phyloP scores from a whole-genome alignment of 2,329 filamentous ascomycete species.

The Pseudocercospora ulei region DNA sequence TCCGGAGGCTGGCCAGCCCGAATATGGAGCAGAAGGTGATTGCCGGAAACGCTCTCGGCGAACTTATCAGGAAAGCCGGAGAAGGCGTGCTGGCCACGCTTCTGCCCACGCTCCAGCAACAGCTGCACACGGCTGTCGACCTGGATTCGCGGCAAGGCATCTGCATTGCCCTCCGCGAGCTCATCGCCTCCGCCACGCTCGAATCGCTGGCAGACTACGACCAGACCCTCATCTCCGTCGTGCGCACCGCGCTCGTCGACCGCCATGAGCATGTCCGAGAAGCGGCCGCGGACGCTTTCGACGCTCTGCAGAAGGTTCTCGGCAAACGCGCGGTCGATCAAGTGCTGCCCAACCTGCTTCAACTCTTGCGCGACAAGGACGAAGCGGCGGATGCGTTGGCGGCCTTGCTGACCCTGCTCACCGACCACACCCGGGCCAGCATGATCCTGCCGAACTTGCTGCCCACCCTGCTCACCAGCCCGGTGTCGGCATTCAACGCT shows the following conservation, averaged over 20 bases:
- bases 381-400: conserved; percentile 87
- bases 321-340: conserved; percentile 94
- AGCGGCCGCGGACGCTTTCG: conserved; percentile 92
- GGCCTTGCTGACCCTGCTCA: conserved; percentile 85
- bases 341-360: conserved; percentile 84
- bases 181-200: conserved; percentile 77
- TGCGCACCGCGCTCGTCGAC: conserved; percentile 85
- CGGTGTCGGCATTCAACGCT: conserved; percentile 90
- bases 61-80: conserved; percentile 92
- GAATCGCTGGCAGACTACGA: conserved; percentile 91
- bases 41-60: conserved; percentile 89
- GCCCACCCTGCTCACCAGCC: conserved; percentile 78
- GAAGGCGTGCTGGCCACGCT: conserved; percentile 83
- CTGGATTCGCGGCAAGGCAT: conserved; percentile 93
- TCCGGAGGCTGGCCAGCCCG: conserved; percentile 81
- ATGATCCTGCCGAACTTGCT: conserved; percentile 95
- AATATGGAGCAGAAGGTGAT: conserved; percentile 99
- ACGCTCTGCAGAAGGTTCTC: conserved; percentile 82
- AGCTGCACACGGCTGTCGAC: conserved; percentile 77
- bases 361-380: conserved; percentile 72
- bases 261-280: conserved; percentile 82
- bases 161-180: conserved; percentile 86
- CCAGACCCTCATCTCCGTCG: conserved; percentile 86
- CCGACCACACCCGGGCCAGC: conserved; percentile 85
- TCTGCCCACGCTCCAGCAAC: conserved; percentile 84